phyloP scores from a whole-genome alignment of 345 rosid species.

The Brassica carinata region DNA sequence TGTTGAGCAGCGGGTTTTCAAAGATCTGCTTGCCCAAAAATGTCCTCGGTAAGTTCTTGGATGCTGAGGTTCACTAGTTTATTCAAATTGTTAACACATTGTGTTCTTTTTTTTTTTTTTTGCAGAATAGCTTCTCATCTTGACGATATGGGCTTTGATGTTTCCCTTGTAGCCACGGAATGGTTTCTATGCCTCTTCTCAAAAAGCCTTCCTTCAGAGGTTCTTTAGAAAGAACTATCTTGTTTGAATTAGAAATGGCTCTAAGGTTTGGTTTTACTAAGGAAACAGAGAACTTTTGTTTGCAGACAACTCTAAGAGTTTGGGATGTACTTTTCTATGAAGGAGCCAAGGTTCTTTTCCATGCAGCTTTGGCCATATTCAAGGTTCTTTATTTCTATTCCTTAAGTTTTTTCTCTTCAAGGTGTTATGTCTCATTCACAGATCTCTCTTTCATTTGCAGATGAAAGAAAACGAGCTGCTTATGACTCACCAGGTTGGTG shows the following conservation, averaged over 20 bases:
- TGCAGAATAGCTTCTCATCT: constrained; percentile 89
- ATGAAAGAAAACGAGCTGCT: constrained; percentile 95
- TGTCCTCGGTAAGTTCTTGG: constrained; percentile 69
- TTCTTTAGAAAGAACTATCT: constrained; percentile 20
- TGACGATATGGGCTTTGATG: constrained; percentile 91
- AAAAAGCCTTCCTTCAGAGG: constrained; percentile 99
- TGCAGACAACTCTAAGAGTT: constrained; percentile 91
- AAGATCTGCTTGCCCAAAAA: constrained; percentile 81
- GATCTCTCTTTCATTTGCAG: constrained; percentile 44
- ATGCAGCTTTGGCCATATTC: constrained; percentile 95
- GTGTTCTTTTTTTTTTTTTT: background rate
- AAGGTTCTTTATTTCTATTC: constrained; percentile 56
- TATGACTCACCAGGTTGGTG: constrained; percentile 93
- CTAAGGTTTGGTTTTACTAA: background rate
- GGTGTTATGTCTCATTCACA: constrained; percentile 1
- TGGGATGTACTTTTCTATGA: constrained; percentile 99
- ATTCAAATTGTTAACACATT: background rate
- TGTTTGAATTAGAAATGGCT: background rate
- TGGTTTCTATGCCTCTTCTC: constrained; percentile 99
- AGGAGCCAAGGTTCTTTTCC: constrained; percentile 96
- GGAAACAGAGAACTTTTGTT: constrained; percentile 4
- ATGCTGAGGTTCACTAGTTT: background rate
- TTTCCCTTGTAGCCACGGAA: constrained; percentile 97
- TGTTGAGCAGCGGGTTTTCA: constrained; percentile 96
- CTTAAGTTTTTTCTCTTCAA: background rate